Evolutionary conservation across 106 monocot genomes (phyloP), one percentile per base, ranked within the genome.

Genomic region (Amphibolis antarctica): DNA sequence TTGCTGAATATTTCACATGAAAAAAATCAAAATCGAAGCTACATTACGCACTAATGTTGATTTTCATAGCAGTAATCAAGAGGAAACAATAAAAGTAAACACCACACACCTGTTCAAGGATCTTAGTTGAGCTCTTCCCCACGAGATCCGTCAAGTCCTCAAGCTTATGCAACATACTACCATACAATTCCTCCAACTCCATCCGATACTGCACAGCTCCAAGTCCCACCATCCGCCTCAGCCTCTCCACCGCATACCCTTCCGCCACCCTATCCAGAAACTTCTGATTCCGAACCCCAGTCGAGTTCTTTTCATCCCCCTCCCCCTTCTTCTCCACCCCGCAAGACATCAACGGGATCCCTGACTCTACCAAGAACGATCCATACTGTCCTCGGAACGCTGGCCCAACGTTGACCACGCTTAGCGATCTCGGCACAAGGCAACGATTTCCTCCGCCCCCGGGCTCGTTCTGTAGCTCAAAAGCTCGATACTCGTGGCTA

Each of bases 401-500:
- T 23, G 67, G 66, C 4, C 74, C 74, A 0, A 67, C 51, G 60
- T 74, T 74, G 18, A 67, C 43, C 48, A 74, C 60, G 29, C 31
- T 59, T 22, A 74, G 20, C 43, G 74, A 60, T 54, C 36, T 74
- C 60, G 60, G 66, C 31, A 17, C 51, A 0, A 60, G 61, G 7
- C 36, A 36, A 36, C 36, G 36, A 17, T 28, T 27, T 22, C 21
- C 55, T 20, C 65, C 59, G 10, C 29, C 29, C 11, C 54, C 20
- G 10, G 18, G 45, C 49, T 25, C 22, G 42, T 44, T 51, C 54
- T 25, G 27, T 18, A 67, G 49, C 58, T 46, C 68, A 17, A 67
- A 74, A 1, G 67, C 66, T 24, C 67, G 57, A 67, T 74, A 67
- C 21, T 66, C 74, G 27, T 74, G 74, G 12, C 46, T 74, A 60